Conservation (phyloP, 306 rosid genomes). For the Medicago lupulina region DNA sequence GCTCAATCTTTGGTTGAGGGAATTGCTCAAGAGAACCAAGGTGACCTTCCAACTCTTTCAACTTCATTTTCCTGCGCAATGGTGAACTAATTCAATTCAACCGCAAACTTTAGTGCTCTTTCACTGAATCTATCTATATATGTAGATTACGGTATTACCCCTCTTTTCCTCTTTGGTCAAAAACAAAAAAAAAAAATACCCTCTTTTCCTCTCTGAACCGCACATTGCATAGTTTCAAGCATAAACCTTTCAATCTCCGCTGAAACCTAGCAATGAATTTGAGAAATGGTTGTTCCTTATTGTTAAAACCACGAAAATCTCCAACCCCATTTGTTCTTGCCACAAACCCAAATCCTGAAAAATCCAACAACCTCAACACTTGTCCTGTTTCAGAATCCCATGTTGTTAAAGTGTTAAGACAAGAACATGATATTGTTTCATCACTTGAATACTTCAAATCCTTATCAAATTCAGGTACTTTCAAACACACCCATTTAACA, state of each 20-base stretch:
- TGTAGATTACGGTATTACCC: too few species aligned
- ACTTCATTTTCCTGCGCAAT: slow-evolving; percentile 64
- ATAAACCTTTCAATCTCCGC: neutral
- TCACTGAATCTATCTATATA: too few species aligned
- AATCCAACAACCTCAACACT: slow-evolving; percentile 42
- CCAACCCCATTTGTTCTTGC: slow-evolving; percentile 63
- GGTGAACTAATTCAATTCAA: too few species aligned
- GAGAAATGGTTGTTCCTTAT: slow-evolving; percentile 68
- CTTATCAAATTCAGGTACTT: slow-evolving; percentile 61
- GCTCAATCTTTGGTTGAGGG: slow-evolving; percentile 78
- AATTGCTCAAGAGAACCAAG: slow-evolving; percentile 81
- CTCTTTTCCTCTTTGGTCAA: too few species aligned
- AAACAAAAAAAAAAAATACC: too few species aligned
- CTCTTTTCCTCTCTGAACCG: neutral
- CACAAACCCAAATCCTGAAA: slow-evolving; percentile 56
- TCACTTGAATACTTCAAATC: slow-evolving; percentile 72
- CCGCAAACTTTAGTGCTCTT: neutral
- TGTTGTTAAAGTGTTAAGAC: slow-evolving; percentile 53
- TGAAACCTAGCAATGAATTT: slow-evolving; percentile 56
- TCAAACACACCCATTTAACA: slow-evolving; percentile 76
- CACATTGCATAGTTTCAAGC: neutral
- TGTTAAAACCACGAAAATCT: slow-evolving; percentile 67
- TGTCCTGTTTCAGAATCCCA: slow-evolving; percentile 53
- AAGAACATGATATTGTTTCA: slow-evolving; percentile 43
- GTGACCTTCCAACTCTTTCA: slow-evolving; percentile 83